Evolutionary conservation across 1,139 yeast genomes (phyloP).

Genomic region (Lodderomyces metapsilosis): DNA sequence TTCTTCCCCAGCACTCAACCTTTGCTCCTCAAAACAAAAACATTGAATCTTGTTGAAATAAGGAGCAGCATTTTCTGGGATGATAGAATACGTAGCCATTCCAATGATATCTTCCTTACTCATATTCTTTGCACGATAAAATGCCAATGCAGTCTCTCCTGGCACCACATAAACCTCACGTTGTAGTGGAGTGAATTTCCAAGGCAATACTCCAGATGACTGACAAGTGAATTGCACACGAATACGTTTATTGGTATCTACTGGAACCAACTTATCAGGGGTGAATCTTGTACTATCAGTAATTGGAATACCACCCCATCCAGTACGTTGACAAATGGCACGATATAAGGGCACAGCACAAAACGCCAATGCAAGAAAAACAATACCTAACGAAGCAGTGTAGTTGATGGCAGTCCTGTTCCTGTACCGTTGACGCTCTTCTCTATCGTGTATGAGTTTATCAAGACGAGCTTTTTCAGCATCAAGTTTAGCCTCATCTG

Average conservation of each 20-base stretch:
- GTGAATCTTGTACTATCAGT: conserved; percentile 81
- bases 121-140: conserved; percentile 85
- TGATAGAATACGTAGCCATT: conserved; percentile 95
- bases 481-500: conserved; percentile 7
- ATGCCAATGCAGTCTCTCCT: conserved; percentile 97
- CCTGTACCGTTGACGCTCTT: conserved; percentile 28
- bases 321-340: conserved; percentile 91
- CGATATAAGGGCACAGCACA: conserved; percentile 93
- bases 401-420: conserved; percentile 66
- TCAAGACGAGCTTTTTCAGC: conserved; percentile 18
- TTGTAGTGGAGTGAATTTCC: conserved; percentile 95
- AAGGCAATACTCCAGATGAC: conserved; percentile 86
- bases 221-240: conserved; percentile 87
- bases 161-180: conserved; percentile 91
- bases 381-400: conserved; percentile 65
- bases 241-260: conserved; percentile 80
- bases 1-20: conserved; percentile 92
- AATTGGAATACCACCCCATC: conserved; percentile 94
- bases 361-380: conserved; percentile 78
- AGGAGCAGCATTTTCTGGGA: conserved; percentile 95
- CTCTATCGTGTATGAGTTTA: conserved; percentile 22
- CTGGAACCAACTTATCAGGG: conserved; percentile 84
- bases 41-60: conserved; percentile 97
- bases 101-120: conserved; percentile 92
- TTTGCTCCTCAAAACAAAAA: conserved; percentile 96